These are phyloP conservation scores for Nicotiana tabacum DNA, from an alignment of 257 asterid genomes.

Conservation along the genomic window DNA sequence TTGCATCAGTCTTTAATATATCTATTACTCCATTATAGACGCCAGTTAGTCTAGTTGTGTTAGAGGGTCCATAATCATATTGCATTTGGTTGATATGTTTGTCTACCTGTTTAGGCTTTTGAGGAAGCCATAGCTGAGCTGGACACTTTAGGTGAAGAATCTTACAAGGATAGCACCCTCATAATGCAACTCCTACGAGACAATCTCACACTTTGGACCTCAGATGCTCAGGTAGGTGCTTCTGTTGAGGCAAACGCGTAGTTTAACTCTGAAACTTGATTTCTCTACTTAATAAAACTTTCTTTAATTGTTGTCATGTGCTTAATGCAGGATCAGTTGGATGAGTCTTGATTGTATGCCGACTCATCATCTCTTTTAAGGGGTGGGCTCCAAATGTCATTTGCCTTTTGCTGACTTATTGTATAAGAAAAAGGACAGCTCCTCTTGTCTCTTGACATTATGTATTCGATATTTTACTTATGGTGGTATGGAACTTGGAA, in stretches of 20 bases:
- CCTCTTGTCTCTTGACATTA: not conserved
- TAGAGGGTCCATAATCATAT: not conserved
- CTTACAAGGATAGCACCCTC: constrained; percentile 56
- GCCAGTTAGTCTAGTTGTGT: not conserved
- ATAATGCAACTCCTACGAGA: constrained; percentile 52
- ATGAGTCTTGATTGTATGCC: constrained; percentile 33
- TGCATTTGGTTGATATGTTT: not conserved
- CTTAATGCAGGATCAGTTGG: constrained; percentile 39
- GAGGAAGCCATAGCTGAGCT: constrained; percentile 56
- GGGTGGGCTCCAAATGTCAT: constrained; percentile 40
- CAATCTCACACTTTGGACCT: constrained; percentile 52
- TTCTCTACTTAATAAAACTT: not conserved
- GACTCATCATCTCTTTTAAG: constrained; percentile 23
- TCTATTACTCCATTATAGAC: not conserved
- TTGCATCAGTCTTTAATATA: not conserved
- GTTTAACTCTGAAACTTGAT: not conserved
- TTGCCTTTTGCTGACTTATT: constrained; percentile 12
- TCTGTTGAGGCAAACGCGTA: not conserved
- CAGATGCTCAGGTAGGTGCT: constrained; percentile 42
- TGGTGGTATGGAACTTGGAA: constrained; percentile 8
- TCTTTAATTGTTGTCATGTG: not conserved
- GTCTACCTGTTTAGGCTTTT: constrained; percentile 28
- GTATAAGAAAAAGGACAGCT: not conserved
- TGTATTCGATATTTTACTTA: not conserved
- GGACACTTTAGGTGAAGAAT: constrained; percentile 52